Conservation (phyloP, 805 yeast species). For the Barnettozyma wickerhamii region DNA sequence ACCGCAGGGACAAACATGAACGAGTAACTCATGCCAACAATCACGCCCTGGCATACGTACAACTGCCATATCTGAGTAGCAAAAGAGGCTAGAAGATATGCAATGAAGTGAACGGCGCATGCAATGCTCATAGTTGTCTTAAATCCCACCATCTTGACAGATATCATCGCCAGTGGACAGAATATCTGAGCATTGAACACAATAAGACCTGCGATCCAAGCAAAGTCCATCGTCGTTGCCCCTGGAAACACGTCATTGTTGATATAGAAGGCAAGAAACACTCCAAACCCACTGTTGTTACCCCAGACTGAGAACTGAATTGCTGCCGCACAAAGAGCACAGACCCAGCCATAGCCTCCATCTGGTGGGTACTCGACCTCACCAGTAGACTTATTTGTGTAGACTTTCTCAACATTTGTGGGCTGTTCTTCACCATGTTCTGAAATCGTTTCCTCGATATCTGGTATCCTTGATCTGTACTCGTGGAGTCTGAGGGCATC, state of each 20-base stretch:
- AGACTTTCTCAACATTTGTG: slow-evolving; percentile 26
- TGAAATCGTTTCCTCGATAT: background rate
- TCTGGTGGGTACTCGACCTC: slow-evolving; percentile 45
- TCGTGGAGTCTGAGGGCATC: slow-evolving; percentile 6
- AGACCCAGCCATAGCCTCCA: slow-evolving; percentile 69
- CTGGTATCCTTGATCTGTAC: background rate
- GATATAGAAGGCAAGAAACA: slow-evolving; percentile 55
- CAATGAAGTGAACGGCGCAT: slow-evolving; percentile 44
- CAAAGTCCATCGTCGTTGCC: slow-evolving; percentile 54
- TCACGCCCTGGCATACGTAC: slow-evolving; percentile 62
- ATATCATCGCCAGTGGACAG: slow-evolving; percentile 51
- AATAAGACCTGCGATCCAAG: slow-evolving; percentile 64
- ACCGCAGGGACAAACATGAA: slow-evolving; percentile 55
- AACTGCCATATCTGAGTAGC: slow-evolving; percentile 60
- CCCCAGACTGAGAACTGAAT: slow-evolving; percentile 70
- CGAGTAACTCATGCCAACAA: slow-evolving; percentile 51
- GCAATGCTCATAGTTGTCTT: slow-evolving; percentile 47
- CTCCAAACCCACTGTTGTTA: slow-evolving; percentile 52
- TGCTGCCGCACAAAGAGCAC: slow-evolving; percentile 44
- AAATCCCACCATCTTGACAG: slow-evolving; percentile 47
- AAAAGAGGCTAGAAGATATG: slow-evolving; percentile 56
- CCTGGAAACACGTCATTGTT: slow-evolving; percentile 47
- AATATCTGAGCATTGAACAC: slow-evolving; percentile 51
- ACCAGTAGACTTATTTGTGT: slow-evolving; percentile 32
- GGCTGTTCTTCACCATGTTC: background rate